Percentiles rank a stretch among this genome's conserved stretches.
These are phyloP conservation scores for Aspergillus flavus DNA, from an alignment of 2,329 filamentous ascomycete genomes.

Conservation along the genomic window DNA sequence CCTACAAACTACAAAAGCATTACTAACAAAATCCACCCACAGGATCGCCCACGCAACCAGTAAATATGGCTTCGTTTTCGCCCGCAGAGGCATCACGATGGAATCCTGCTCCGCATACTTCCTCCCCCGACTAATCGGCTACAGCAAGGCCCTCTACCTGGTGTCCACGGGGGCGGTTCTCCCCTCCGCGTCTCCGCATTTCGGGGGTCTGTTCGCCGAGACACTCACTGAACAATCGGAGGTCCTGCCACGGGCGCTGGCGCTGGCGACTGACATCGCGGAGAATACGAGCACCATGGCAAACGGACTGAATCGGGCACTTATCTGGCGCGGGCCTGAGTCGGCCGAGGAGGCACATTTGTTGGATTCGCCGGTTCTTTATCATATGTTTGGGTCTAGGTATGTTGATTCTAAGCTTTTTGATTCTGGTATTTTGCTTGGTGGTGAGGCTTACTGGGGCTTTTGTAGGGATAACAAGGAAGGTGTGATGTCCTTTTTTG, in stretches of 20 bases:
- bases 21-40: background rate
- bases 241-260: constrained; percentile 66
- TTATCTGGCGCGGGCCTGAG: constrained; percentile 61
- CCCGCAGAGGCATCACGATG: constrained; percentile 69
- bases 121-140: constrained; percentile 69
- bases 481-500: constrained; percentile 68
- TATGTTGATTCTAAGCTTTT: constrained; percentile 18
- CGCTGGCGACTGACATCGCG: constrained; percentile 68
- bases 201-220: constrained; percentile 66
- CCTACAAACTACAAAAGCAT: no score
- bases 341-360: constrained; percentile 71
- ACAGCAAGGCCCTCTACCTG: constrained; percentile 35
- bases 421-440: background rate
- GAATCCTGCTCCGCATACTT: constrained; percentile 74
- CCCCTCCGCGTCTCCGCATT: constrained; percentile 49
- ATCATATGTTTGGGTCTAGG: constrained; percentile 40
- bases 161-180: constrained; percentile 67
- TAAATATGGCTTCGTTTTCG: constrained; percentile 75
- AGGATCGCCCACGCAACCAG: constrained; percentile 59
- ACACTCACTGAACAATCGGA: constrained; percentile 59
- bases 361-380: constrained; percentile 57
- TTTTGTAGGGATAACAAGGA: constrained; percentile 64
- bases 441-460: background rate
- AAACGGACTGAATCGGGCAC: constrained; percentile 68
- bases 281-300: constrained; percentile 67